Evolutionary conservation across 768 basidiomycete species (phyloP), one percentile per base, ranked within the genome.

Genomic region (Rhizopogon vinicolor): DNA sequence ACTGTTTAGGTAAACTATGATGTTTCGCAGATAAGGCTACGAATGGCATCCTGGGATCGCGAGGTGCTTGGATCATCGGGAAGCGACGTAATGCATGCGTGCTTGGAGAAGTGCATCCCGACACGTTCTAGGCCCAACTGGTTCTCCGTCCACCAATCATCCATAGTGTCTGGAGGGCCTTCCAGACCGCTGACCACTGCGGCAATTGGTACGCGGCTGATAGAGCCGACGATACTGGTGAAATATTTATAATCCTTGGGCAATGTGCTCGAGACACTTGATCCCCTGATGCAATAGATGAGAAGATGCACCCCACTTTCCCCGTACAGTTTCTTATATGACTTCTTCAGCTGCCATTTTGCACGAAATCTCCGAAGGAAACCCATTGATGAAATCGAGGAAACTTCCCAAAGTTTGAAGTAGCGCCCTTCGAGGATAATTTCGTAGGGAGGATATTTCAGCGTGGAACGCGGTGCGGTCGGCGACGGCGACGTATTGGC

Each of bases 71-170:
- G 19, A n/a, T 48, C 41, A 22, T 28, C 2, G 0, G 39, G 13
- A 7, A 70, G 56, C 2, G 74, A 70, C 1, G 75, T 75, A 45
- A 78, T 66, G 41, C 77, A 78, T 7, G 71, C 75, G 25, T 74
- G 68, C 9, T 69, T 72, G 1, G 65, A 60, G 8, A 76, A 75
- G 1, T 61, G 53, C 64, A 78, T 78, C 10, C 64, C 62, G 37
- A 72, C 55, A 4, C 54, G 54, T 41, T 64, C 65, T 48, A 78
- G 68, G 19, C 56, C 57, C n/a, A 57, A 57, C 51, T 74, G 58
- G 58, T 77, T 75, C 42, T 60, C 57, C 33, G 58, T 58, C 76
- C 75, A 78, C 77, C 77, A 78, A 41, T 65, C 65, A 14, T 58
- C 63, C 66, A 73, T 74, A 48, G 66, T 59, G 16, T 63, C 60